phyloP scores from a whole-genome alignment of 1,284 basidiomycete genomes.

The Ustilago hordei region DNA sequence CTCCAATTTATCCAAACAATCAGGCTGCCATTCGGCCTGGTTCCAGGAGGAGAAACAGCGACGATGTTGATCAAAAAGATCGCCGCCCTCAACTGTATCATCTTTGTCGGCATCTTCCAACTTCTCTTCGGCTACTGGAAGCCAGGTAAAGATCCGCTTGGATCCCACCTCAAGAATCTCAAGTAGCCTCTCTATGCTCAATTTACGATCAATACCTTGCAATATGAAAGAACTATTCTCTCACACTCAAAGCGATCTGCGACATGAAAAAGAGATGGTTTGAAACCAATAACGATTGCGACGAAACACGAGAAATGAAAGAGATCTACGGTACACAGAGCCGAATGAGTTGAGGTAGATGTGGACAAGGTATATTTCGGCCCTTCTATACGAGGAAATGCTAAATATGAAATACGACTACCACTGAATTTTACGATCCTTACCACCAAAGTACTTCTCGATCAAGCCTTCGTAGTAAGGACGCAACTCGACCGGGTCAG shows the following conservation, averaged over 20 bases:
- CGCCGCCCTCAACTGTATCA: slow-evolving; percentile 53
- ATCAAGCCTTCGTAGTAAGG: slow-evolving; percentile 87
- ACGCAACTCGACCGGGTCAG: slow-evolving; percentile 76
- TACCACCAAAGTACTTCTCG: slow-evolving; percentile 78
- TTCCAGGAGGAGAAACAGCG: slow-evolving; percentile 43
- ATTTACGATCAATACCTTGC: not conserved
- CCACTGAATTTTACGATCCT: slow-evolving; percentile 53
- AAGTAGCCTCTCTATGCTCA: slow-evolving; percentile 12
- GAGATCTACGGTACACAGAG: slow-evolving; percentile 6
- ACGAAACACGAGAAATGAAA: not conserved
- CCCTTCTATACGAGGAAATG: not conserved
- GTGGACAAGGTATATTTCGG: slow-evolving; percentile 13
- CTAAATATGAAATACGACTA: slow-evolving; percentile 8
- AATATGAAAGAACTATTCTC: slow-evolving; percentile 2
- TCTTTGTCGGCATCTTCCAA: slow-evolving; percentile 49
- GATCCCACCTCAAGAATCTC: slow-evolving; percentile 33
- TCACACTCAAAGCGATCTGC: not conserved
- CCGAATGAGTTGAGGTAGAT: not conserved
- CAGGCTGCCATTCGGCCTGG: slow-evolving; percentile 54
- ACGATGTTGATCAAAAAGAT: slow-evolving; percentile 55
- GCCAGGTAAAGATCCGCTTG: slow-evolving; percentile 45
- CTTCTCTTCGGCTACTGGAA: slow-evolving; percentile 53
- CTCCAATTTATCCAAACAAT: not conserved
- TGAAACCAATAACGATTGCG: not conserved
- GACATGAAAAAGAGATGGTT: not conserved